Evolutionary conservation across 2,329 filamentous ascomycete genomes (phyloP), one percentile per base, ranked within the genome.

Genomic region (Proliferodiscus dingleyae): DNA sequence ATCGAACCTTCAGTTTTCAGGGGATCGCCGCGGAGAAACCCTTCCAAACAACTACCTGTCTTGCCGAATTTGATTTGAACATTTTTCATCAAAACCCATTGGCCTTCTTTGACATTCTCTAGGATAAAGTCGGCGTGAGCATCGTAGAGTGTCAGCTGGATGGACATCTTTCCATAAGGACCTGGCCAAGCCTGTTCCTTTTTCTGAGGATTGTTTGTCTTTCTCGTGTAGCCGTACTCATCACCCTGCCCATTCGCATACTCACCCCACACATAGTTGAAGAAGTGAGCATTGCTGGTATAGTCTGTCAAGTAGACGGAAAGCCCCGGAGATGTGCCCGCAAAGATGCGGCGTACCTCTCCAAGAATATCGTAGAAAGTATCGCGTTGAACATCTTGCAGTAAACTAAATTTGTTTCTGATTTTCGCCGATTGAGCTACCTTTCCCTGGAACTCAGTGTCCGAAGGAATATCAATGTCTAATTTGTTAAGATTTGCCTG

Each of bases 271-370:
- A 59, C 57, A 39, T 68, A 64, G 53, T 53, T 55, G 53, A 74
- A 83, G 47, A 96, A 81, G 1, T 59, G 49, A 0, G 71, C 59
- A 58, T 96, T 88, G 41, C 78, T 68, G 0, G 89, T 94, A 63
- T 90, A 95, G 64, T 96, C 90, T 0, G 87, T 85, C 15, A 95
- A 69, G 70, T 89, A 89, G 0, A 95, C 53, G 4, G 80, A 22
- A 26, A 36, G 39, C 66, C 46, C 66, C 75, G 21, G 75, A 71
- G 26, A 64, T 71, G 30, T 66, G 11, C 28, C 9, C 63, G 66
- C 59, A 53, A 70, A 78, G 1, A 73, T 68, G 53, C 75, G 81
- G 37, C 89, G 75, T 2, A 95, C 78, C 59, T 90, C 77, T 2
- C 78, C 89, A 15, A 87, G 69, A 1, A 94, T 61, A 60, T 95